phyloP scores from a whole-genome alignment of 2,329 filamentous ascomycete species.

The Beauveria varroae region DNA sequence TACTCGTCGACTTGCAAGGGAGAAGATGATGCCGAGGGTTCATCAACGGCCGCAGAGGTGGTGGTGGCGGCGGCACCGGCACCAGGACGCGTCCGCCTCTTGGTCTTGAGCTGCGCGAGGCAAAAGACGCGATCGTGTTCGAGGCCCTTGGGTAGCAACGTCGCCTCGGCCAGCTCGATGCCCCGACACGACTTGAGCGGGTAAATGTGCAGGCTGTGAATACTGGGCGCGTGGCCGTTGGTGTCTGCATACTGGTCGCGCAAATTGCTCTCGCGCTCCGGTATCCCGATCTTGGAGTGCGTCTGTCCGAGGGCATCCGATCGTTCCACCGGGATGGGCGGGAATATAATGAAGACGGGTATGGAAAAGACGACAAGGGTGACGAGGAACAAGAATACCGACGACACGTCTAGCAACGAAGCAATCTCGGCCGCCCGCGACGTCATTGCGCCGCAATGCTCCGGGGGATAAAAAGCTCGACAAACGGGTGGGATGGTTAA shows the following conservation, averaged over 20 bases:
- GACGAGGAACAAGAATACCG: slow-evolving; percentile 32
- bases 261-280: slow-evolving; percentile 30
- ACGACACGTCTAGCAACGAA: slow-evolving; percentile 21
- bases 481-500: background rate
- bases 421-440: slow-evolving; percentile 17
- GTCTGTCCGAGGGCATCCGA: slow-evolving; percentile 49
- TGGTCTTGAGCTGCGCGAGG: slow-evolving; percentile 58
- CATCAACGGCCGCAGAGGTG: background rate
- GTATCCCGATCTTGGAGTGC: slow-evolving; percentile 41
- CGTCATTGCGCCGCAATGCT: slow-evolving; percentile 7
- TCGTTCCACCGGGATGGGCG: slow-evolving; percentile 43
- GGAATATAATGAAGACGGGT: slow-evolving; percentile 47
- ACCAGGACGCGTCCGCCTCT: background rate
- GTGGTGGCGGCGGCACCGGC: slow-evolving; percentile 6
- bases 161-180: slow-evolving; percentile 60
- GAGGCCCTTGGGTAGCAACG: slow-evolving; percentile 61
- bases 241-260: slow-evolving; percentile 16
- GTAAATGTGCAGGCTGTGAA: slow-evolving; percentile 68
- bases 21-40: background rate
- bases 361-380: slow-evolving; percentile 44
- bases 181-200: slow-evolving; percentile 77
- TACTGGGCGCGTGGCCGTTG: slow-evolving; percentile 13
- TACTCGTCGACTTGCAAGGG: background rate
- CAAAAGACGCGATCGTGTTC: slow-evolving; percentile 77
- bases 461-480: too few relatives aligned